Evolutionary conservation across 2,329 filamentous ascomycete species (phyloP).

Genomic region (Aspergillus luchuensis): DNA sequence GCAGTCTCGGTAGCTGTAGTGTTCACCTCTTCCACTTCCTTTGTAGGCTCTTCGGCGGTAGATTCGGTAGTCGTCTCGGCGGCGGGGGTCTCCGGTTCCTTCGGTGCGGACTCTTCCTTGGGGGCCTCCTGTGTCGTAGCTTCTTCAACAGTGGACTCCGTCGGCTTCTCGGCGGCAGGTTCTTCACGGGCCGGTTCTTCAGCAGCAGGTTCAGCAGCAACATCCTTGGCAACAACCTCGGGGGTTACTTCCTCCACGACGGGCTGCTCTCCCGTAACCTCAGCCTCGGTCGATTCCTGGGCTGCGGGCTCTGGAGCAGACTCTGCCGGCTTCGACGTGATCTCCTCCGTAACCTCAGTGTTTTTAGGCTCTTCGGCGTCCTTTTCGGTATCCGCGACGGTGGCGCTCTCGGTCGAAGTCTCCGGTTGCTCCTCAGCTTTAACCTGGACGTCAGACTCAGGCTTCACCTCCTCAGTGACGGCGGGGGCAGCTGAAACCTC

Average conservation of each 20-base stretch:
- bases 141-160: slow-evolving; percentile 11
- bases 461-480: background rate
- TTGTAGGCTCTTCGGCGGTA: background rate
- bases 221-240: background rate
- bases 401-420: background rate
- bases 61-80: background rate
- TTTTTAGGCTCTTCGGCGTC: slow-evolving; percentile 8
- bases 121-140: slow-evolving; percentile 5
- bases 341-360: slow-evolving; percentile 9
- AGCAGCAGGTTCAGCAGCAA: slow-evolving; percentile 7
- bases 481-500: background rate
- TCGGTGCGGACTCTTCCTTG: background rate
- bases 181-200: slow-evolving; percentile 7
- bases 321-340: slow-evolving; percentile 9
- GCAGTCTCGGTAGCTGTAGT: background rate
- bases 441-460: background rate
- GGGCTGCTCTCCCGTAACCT: slow-evolving; percentile 1
- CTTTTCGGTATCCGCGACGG: background rate
- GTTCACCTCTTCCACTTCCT: slow-evolving; percentile 7
- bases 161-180: slow-evolving; percentile 4
- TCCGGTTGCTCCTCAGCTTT: slow-evolving; percentile 4
- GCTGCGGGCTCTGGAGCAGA: slow-evolving; percentile 9
- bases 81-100: background rate
- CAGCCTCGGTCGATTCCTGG: background rate
- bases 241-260: background rate